Percentiles rank a stretch among this genome's conserved stretches.
These are phyloP conservation scores for Boletus edulis DNA, from an alignment of 768 basidiomycete species.

Conservation along the genomic window DNA sequence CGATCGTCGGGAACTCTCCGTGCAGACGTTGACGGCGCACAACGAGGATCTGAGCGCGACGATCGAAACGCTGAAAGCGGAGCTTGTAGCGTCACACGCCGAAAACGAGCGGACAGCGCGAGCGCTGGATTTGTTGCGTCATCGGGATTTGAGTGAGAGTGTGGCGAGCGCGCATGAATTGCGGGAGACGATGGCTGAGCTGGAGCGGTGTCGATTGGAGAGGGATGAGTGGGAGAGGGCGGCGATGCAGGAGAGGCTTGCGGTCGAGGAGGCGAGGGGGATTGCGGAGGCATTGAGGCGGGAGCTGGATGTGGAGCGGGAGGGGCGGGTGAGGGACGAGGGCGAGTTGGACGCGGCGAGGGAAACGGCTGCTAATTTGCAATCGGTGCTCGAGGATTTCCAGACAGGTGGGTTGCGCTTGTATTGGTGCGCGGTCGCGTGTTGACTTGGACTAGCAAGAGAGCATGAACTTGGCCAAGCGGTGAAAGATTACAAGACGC, in stretches of 20 bases:
- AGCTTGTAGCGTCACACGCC: constrained; percentile 71
- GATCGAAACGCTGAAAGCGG: constrained; percentile 75
- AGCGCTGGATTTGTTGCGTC: constrained; percentile 70
- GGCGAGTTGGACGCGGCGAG: constrained; percentile 62
- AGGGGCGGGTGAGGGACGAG: constrained; percentile 52
- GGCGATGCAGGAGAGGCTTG: constrained; percentile 62
- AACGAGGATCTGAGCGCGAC: constrained; percentile 72
- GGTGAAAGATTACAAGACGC: constrained; percentile 77
- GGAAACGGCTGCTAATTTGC: constrained; percentile 79
- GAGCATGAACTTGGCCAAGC: constrained; percentile 88
- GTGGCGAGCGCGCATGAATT: constrained; percentile 74
- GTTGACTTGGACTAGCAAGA: constrained; percentile 55
- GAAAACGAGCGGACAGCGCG: constrained; percentile 69
- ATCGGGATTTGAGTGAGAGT: constrained; percentile 64
- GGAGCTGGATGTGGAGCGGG: constrained; percentile 66
- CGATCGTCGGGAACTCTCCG: constrained; percentile 83
- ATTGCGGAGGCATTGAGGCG: constrained; percentile 53
- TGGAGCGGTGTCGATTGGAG: constrained; percentile 84
- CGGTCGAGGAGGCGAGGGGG: constrained; percentile 68
- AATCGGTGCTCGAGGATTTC: constrained; percentile 94
- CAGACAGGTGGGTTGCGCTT: constrained; percentile 66
- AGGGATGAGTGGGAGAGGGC: constrained; percentile 69
- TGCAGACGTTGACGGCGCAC: constrained; percentile 75
- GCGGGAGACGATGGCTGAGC: constrained; percentile 77
- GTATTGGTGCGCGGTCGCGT: background rate